Evolutionary conservation across 2,329 filamentous ascomycete genomes (phyloP).

Genomic region (Fusarium redolens): DNA sequence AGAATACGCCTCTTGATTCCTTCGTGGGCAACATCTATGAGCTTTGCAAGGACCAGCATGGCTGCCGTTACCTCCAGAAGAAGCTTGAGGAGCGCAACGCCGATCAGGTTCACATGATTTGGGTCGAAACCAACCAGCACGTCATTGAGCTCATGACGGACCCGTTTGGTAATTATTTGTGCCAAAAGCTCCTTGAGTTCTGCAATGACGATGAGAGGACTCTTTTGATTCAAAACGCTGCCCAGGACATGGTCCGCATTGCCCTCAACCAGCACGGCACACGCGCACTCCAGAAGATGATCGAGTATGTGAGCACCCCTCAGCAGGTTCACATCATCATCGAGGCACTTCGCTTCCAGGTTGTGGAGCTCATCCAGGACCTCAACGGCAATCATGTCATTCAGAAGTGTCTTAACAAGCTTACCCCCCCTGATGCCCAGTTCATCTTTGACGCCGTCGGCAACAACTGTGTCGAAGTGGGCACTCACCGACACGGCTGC

Average conservation of each 20-base stretch:
- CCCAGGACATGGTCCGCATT: conserved; percentile 88
- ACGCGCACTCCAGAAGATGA: conserved; percentile 98
- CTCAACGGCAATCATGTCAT: conserved; percentile 99
- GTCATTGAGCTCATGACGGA: conserved; percentile 99
- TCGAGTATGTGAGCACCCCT: conserved; percentile 90
- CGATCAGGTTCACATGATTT: conserved; percentile 91
- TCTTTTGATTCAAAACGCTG: conserved; percentile 88
- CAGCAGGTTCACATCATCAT: conserved; percentile 91
- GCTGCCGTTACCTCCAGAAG: conserved; percentile 95
- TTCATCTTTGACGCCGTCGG: conserved; percentile 98
- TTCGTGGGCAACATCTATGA: conserved; percentile 87
- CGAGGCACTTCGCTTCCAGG: conserved; percentile 80
- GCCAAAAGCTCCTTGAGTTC: conserved; percentile 96
- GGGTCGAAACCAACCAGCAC: conserved; percentile 90
- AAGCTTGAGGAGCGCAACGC: conserved; percentile 91
- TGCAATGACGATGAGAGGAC: conserved; percentile 96
- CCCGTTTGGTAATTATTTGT: conserved; percentile 98
- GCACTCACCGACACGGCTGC: conserved; percentile 96
- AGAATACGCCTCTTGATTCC: conserved; percentile 83
- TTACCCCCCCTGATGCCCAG: conserved; percentile 83
- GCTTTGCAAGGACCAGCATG: conserved; percentile 97
- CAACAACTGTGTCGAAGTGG: conserved; percentile 85
- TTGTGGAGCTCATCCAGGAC: conserved; percentile 96
- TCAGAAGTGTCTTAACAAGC: conserved; percentile 97
- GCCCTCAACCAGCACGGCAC: conserved; percentile 98